Evolutionary conservation across 2,329 filamentous ascomycete species (phyloP).

Genomic region (Elsinoe perseae): DNA sequence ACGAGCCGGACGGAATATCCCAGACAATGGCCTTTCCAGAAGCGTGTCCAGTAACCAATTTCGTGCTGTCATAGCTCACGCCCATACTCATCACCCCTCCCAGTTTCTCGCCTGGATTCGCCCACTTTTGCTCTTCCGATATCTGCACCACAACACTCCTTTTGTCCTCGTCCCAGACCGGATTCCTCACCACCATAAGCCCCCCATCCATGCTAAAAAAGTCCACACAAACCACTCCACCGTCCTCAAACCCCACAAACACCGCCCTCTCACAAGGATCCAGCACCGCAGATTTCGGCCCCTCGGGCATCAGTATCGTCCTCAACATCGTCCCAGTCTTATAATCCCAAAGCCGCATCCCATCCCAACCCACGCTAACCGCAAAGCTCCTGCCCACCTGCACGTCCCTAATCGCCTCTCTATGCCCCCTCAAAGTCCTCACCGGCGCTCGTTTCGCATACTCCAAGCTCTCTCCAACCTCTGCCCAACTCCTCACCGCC

Average conservation of each 20-base stretch:
- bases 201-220: constrained; percentile 45
- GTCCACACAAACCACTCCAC: constrained; percentile 71
- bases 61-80: constrained; percentile 74
- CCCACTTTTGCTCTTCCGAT: constrained; percentile 29
- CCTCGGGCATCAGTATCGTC: constrained; percentile 70
- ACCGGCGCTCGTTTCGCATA: constrained; percentile 48
- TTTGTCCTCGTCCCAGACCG: constrained; percentile 49
- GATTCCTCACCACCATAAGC: constrained; percentile 25
- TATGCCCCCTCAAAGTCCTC: constrained; percentile 69
- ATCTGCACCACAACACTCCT: constrained; percentile 44
- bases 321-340: constrained; percentile 66
- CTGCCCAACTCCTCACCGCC: neutral
- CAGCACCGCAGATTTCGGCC: constrained; percentile 63
- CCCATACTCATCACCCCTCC: constrained; percentile 61
- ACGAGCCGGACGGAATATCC: constrained; percentile 66
- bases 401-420: constrained; percentile 61
- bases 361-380: constrained; percentile 76
- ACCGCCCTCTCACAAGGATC: constrained; percentile 79
- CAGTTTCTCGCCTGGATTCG: constrained; percentile 40
- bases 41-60: constrained; percentile 70
- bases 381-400: constrained; percentile 64
- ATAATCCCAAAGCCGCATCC: constrained; percentile 90
- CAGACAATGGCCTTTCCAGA: constrained; percentile 72
- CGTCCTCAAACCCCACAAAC: constrained; percentile 73
- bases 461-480: constrained; percentile 9